These are phyloP conservation scores for Orobanche coerulescens DNA, from an alignment of 257 asterid genomes.

Conservation along the genomic window DNA sequence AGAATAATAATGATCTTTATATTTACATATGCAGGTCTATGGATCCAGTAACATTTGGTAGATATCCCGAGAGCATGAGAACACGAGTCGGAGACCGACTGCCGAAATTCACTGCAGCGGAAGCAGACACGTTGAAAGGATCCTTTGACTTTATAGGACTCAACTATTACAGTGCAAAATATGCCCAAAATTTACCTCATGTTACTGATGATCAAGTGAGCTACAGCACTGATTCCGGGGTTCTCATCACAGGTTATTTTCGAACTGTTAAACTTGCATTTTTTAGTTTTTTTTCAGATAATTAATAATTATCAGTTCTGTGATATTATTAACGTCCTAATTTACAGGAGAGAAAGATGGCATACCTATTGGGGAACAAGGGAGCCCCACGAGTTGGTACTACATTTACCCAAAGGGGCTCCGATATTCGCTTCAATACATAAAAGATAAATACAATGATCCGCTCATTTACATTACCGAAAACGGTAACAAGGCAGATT, in stretches of 20 bases:
- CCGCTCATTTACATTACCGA: constrained; percentile 36
- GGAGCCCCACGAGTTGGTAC: neutral
- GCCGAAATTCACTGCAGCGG: constrained; percentile 27
- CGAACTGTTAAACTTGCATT: no score
- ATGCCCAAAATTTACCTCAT: constrained; percentile 8
- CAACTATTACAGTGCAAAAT: constrained; percentile 26
- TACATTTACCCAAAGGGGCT: constrained; percentile 28
- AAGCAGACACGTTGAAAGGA: constrained; percentile 26
- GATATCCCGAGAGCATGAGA: constrained; percentile 30
- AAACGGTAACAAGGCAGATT: constrained; percentile 16
- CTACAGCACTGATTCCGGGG: constrained; percentile 22
- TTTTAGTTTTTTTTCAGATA: no score
- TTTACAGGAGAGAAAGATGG: neutral
- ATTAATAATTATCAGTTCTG: no score
- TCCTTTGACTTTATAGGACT: constrained; percentile 30
- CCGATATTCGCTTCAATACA: neutral
- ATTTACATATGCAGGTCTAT: constrained; percentile 22
- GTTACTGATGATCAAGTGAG: neutral
- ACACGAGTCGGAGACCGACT: constrained; percentile 24
- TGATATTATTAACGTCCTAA: no score
- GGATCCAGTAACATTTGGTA: constrained; percentile 32
- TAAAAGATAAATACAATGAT: constrained; percentile 25
- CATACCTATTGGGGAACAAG: constrained; percentile 15
- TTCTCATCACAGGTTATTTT: no score
- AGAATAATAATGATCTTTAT: no score